Percentiles rank a stretch among this genome's conserved stretches.
phyloP scores from a whole-genome alignment of 805 yeast species.

The Saccharomycopsis oosterbeekiorum region DNA sequence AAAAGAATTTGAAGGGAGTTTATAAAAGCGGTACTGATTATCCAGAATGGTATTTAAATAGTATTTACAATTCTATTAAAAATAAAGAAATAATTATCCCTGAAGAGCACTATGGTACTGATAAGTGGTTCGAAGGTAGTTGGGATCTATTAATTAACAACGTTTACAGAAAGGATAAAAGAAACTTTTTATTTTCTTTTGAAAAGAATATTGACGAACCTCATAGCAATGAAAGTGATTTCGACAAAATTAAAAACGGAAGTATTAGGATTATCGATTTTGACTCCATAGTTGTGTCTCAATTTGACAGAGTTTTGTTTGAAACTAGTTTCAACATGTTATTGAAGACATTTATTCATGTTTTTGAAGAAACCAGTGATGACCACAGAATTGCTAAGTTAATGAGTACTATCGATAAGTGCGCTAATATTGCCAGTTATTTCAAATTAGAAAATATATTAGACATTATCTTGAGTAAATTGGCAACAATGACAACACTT shows the following conservation, averaged over 20 bases:
- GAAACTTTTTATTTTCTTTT: conserved; percentile 13
- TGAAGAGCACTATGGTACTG: conserved; percentile 90
- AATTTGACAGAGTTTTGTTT: conserved; percentile 67
- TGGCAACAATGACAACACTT: conserved; percentile 63
- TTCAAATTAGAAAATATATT: conserved; percentile 47
- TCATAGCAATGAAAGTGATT: neutral
- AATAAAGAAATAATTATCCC: conserved; percentile 94
- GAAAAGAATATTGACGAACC: conserved; percentile 11
- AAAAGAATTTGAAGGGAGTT: conserved; percentile 70
- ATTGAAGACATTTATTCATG: conserved; percentile 62
- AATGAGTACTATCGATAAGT: conserved; percentile 79
- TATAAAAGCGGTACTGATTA: conserved; percentile 64
- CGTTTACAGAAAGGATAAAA: conserved; percentile 30
- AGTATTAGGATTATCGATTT: conserved; percentile 28
- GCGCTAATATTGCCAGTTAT: conserved; percentile 64
- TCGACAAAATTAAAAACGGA: neutral
- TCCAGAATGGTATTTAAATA: conserved; percentile 76
- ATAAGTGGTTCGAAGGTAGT: conserved; percentile 82
- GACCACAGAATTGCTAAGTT: conserved; percentile 82
- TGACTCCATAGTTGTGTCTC: conserved; percentile 28
- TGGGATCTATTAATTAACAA: conserved; percentile 57
- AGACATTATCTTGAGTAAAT: conserved; percentile 55
- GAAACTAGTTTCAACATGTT: conserved; percentile 51
- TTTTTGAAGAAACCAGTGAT: conserved; percentile 82
- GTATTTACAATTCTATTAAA: conserved; percentile 69